phyloP scores from a whole-genome alignment of 305 asterid species.

The Solanum chacoense region DNA sequence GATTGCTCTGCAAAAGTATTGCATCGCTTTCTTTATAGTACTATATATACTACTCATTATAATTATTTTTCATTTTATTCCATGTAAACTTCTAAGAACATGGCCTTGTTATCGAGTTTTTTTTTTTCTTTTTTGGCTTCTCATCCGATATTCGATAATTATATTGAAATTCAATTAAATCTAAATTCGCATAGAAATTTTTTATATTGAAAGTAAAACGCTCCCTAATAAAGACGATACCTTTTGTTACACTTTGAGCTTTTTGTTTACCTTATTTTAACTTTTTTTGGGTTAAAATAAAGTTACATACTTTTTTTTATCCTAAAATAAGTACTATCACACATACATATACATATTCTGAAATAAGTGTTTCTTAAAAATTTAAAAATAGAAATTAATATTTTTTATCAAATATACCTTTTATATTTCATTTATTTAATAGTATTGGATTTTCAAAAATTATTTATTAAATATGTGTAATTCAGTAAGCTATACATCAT shows the following conservation, averaged over 20 bases:
- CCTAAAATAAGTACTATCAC: not conserved
- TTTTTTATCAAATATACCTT: not conserved
- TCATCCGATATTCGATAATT: not conserved
- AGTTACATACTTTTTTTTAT: not conserved
- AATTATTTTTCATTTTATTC: not conserved
- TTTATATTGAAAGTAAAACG: too few species aligned
- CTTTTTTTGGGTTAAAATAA: not conserved
- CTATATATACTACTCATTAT: conserved; percentile 1
- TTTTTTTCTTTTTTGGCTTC: not conserved
- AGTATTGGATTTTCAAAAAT: not conserved
- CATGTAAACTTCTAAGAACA: conserved; percentile 15
- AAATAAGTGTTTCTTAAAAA: too few species aligned
- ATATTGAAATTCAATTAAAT: too few species aligned
- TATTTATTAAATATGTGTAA: not conserved
- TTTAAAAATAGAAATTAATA: not conserved
- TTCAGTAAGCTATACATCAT: not conserved
- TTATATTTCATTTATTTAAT: too few species aligned
- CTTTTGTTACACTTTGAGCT: not conserved
- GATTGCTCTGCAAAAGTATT: conserved; percentile 16
- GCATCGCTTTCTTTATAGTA: not conserved
- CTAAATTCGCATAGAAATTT: fast-evolving
- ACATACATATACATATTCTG: not conserved
- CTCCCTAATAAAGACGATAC: not conserved
- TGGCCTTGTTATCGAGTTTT: conserved; percentile 7
- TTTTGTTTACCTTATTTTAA: not conserved